These are phyloP conservation scores for Myrmaecium sp. DNA, from an alignment of 2,329 filamentous ascomycete genomes.

Conservation along the genomic window DNA sequence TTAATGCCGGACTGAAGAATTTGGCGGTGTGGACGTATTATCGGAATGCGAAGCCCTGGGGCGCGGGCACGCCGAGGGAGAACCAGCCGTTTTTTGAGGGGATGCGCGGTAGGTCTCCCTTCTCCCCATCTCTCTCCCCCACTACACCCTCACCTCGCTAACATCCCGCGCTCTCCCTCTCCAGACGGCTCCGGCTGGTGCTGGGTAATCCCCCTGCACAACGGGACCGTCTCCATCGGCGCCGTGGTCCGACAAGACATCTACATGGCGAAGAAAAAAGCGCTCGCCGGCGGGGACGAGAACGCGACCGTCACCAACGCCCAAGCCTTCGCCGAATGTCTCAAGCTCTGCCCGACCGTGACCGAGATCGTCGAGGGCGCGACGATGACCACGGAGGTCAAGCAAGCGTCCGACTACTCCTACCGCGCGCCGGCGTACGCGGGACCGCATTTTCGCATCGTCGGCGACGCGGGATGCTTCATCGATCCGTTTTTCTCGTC, in stretches of 20 bases:
- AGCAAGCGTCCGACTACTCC: slow-evolving; percentile 6
- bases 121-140: background rate
- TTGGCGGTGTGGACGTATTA: slow-evolving; percentile 35
- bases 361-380: slow-evolving; percentile 2
- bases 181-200: slow-evolving; percentile 32
- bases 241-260: slow-evolving; percentile 5
- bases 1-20: slow-evolving; percentile 33
- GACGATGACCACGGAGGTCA: slow-evolving; percentile 3
- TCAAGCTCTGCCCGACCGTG: slow-evolving; percentile 2
- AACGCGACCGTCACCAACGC: slow-evolving; percentile 1
- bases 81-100: slow-evolving; percentile 29
- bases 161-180: slow-evolving; percentile 4
- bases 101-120: slow-evolving; percentile 13
- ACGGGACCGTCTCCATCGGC: slow-evolving; percentile 18
- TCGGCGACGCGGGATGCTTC: slow-evolving; percentile 32
- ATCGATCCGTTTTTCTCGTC: slow-evolving; percentile 35
- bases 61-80: slow-evolving; percentile 18
- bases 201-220: slow-evolving; percentile 34
- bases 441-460: slow-evolving; percentile 22
- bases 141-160: no score
- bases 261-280: slow-evolving; percentile 5
- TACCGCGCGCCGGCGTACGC: slow-evolving; percentile 23
- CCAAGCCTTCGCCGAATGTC: background rate
- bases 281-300: slow-evolving; percentile 1
- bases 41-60: slow-evolving; percentile 19